Conservation (phyloP, 805 yeast genomes). For the Candida vaughaniae region DNA sequence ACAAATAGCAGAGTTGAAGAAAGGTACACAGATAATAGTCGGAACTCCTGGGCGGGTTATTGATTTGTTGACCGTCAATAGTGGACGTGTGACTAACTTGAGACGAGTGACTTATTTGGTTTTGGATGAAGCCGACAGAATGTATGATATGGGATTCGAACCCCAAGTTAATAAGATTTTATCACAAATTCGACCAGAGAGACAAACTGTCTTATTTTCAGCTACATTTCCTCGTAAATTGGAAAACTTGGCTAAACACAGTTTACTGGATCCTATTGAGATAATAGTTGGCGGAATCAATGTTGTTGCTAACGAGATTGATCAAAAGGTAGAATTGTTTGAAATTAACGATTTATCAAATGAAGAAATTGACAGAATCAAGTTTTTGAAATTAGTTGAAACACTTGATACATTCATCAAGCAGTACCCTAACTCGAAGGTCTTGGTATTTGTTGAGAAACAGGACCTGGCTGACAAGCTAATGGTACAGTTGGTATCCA, state of each 20-base stretch:
- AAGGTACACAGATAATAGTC: constrained; percentile 76
- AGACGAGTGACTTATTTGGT: constrained; percentile 76
- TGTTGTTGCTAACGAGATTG: constrained; percentile 76
- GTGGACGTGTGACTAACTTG: constrained; percentile 71
- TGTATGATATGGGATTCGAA: constrained; percentile 96
- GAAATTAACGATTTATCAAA: constrained; percentile 37
- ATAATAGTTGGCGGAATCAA: constrained; percentile 79
- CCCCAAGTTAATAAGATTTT: constrained; percentile 88
- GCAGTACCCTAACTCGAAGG: constrained; percentile 41
- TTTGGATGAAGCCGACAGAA: constrained; percentile 92
- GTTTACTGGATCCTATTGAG: constrained; percentile 65
- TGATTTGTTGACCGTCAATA: constrained; percentile 80
- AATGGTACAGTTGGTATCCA: constrained; percentile 48
- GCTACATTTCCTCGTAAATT: constrained; percentile 89
- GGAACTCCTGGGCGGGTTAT: constrained; percentile 96
- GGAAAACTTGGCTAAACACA: constrained; percentile 68
- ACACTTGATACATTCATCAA: constrained; percentile 50
- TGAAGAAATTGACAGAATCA: constrained; percentile 41
- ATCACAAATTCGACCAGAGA: constrained; percentile 74
- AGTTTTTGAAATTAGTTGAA: constrained; percentile 54
- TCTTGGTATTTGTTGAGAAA: constrained; percentile 81
- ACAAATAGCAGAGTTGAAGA: constrained; percentile 77
- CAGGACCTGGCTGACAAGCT: constrained; percentile 84
- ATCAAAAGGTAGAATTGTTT: constrained; percentile 67
- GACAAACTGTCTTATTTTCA: constrained; percentile 86